A percentile compares a stretch with the other conserved stretches of the same genome.
phyloP scores from a whole-genome alignment of 805 yeast species.

The Sugiyamaella floridensis region DNA sequence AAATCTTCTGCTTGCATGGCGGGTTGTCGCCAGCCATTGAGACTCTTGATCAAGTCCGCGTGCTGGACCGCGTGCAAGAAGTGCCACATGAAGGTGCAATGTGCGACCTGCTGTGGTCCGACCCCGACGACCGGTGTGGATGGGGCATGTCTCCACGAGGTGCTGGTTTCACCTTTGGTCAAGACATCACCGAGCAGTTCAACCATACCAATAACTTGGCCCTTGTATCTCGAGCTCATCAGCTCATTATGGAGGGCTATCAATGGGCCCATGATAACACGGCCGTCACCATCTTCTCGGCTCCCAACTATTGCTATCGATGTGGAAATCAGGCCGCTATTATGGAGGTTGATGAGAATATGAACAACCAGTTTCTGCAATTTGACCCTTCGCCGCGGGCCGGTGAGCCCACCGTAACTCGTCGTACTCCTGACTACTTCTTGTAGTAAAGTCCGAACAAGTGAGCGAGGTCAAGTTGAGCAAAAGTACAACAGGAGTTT shows the following conservation, averaged over 20 bases:
- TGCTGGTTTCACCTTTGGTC: slow-evolving; percentile 98
- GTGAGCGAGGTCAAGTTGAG: not conserved
- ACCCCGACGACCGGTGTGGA: slow-evolving; percentile 93
- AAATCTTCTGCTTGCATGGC: slow-evolving; percentile 88
- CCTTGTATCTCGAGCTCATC: slow-evolving; percentile 91
- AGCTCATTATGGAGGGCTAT: slow-evolving; percentile 95
- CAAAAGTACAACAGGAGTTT: too few species aligned
- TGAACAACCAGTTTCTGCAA: slow-evolving; percentile 80
- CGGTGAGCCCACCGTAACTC: slow-evolving; percentile 92
- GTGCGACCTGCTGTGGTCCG: slow-evolving; percentile 96
- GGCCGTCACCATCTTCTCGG: slow-evolving; percentile 85
- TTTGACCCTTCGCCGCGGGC: slow-evolving; percentile 92
- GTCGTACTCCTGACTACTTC: slow-evolving; percentile 93
- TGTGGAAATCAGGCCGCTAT: slow-evolving; percentile 95
- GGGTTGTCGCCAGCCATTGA: slow-evolving; percentile 94
- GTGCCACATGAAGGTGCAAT: slow-evolving; percentile 97
- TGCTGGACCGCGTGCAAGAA: slow-evolving; percentile 85
- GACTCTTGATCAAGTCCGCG: slow-evolving; percentile 86
- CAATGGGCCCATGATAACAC: slow-evolving; percentile 81
- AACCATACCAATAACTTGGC: slow-evolving; percentile 83
- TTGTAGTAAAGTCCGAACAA: slow-evolving; percentile 37
- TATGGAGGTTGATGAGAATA: slow-evolving; percentile 89
- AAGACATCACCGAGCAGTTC: slow-evolving; percentile 87
- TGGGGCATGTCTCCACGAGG: slow-evolving; percentile 98
- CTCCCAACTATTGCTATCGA: slow-evolving; percentile 91